Evolutionary conservation across 2,329 filamentous ascomycete species (phyloP).

Genomic region (Claviceps spartinae): DNA sequence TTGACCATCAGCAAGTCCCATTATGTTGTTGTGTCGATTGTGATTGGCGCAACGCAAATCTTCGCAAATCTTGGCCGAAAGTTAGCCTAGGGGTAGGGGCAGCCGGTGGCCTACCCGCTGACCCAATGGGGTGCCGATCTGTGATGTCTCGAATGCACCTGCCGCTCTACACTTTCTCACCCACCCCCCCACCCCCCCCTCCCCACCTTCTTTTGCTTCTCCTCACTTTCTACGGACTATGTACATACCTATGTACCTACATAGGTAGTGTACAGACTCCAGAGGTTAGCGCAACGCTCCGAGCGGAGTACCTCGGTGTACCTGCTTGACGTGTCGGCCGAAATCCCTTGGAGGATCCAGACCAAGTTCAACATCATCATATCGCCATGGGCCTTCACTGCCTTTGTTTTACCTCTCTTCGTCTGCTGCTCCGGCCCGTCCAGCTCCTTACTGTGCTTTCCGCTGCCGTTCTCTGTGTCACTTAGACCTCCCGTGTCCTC

Average conservation of each 20-base stretch:
- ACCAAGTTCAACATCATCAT: too few species aligned
- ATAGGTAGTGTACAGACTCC: too few species aligned
- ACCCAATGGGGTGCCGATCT: conserved; percentile 3
- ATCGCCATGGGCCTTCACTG: not conserved
- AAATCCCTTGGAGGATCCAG: conserved; percentile 1
- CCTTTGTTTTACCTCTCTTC: not conserved
- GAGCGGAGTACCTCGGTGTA: not conserved
- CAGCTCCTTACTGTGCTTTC: not conserved
- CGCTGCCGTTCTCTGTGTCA: not conserved
- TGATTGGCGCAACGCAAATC: conserved; percentile 1
- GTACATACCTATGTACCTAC: too few species aligned
- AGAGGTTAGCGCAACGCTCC: not conserved
- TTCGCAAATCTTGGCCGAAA: conserved; percentile 5
- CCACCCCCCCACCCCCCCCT: not conserved
- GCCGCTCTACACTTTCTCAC: not conserved
- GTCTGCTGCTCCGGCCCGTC: not conserved
- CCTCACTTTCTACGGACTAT: not conserved
- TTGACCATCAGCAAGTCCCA: not conserved
- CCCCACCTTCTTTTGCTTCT: not conserved
- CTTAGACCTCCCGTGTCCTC: not conserved
- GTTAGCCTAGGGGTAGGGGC: conserved; percentile 1
- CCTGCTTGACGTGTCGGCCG: conserved; percentile 3
- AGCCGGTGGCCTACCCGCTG: not conserved
- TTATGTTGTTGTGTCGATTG: not conserved
- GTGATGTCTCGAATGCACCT: not conserved